Base-by-base conservation (phyloP, 2,329 filamentous ascomycete species). In the Xylaria sp. region DNA sequence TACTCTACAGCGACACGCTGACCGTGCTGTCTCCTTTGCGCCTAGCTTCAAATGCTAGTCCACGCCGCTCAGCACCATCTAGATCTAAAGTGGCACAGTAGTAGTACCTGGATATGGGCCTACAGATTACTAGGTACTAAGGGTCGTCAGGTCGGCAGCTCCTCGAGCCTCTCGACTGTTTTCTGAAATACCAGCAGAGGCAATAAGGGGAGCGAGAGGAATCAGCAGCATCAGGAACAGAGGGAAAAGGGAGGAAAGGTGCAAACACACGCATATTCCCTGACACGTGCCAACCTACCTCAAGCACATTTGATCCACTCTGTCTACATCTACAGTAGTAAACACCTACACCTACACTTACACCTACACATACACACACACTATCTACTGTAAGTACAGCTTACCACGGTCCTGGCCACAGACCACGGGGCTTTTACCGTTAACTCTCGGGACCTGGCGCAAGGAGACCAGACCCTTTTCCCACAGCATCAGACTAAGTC, bases 121-220 rank as follows among this genome's bases (percentile, higher is more conserved):
- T 64, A 43, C 60, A 54, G 60, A 66, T 66, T 66, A 66, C 63
- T 63, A 60, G 45, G 56, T 11, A 2, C 12, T 46, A 57, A 51
- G 55, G 31, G 51, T 28, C 23, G 50, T 45, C 40, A 17, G 42
- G 38, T 31, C 42, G 40, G 47, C 45, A 55, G 49, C 50, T 49
- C 37, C 50, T 59, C 51, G 45, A 23, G 45, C 46, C 17, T 23
- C 45, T 42, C 25, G 47, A 31, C 11, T 56, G 21, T 31, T 42
- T 56, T 54, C n/a, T 43, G 49, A 50, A 42, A 38, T 55, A 56
- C 33, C 50, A 40, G 57, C 49, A 56, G 52, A 56, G 47, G 45
- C 38, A 46, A 42, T 28, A 25, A n/a, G 28, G 19, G 45, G 51
- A 56, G 4, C 17, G 31, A 56, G 37, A 15, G n/a, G 52, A 15